These are phyloP conservation scores for Monosporascus sp. DNA, from an alignment of 2,329 filamentous ascomycete species.

Conservation along the genomic window DNA sequence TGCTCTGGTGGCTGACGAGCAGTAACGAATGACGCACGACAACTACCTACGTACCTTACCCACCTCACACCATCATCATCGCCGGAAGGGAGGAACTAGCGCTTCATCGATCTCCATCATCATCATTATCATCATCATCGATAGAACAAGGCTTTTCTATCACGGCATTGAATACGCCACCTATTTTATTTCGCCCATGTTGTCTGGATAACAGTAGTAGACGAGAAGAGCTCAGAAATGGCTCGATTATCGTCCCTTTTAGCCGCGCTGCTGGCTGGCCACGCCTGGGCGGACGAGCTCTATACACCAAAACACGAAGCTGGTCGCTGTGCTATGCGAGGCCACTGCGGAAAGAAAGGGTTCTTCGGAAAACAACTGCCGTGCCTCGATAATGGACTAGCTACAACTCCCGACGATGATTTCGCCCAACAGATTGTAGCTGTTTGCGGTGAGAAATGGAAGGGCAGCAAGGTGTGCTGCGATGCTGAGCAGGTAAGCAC, in stretches of 20 bases:
- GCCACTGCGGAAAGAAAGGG: slow-evolving; percentile 84
- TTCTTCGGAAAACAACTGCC: slow-evolving; percentile 88
- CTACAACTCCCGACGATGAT: slow-evolving; percentile 65
- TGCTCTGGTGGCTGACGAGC: too few species aligned
- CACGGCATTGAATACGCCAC: background rate
- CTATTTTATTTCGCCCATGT: slow-evolving; percentile 9
- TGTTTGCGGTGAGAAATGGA: slow-evolving; percentile 86
- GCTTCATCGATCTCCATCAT: background rate
- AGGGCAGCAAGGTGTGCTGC: slow-evolving; percentile 79
- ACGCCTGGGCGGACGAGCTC: slow-evolving; percentile 23
- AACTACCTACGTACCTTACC: too few species aligned
- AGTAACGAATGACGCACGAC: too few species aligned
- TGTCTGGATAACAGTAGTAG: slow-evolving; percentile 8
- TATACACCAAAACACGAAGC: slow-evolving; percentile 68
- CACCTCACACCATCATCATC: too few species aligned
- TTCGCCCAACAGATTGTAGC: slow-evolving; percentile 73
- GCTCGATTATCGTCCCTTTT: slow-evolving; percentile 31
- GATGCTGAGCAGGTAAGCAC: slow-evolving; percentile 63
- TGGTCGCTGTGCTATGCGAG: slow-evolving; percentile 84
- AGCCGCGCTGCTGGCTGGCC: slow-evolving; percentile 27
- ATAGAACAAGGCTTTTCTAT: background rate
- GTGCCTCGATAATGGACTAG: slow-evolving; percentile 84
- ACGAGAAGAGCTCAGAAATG: slow-evolving; percentile 27
- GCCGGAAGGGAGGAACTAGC: too few species aligned
- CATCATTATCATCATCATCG: background rate